Evolutionary conservation across 805 yeast genomes (phyloP), one percentile per base, ranked within the genome.

Genomic region (Kluyveromyces siamensis): DNA sequence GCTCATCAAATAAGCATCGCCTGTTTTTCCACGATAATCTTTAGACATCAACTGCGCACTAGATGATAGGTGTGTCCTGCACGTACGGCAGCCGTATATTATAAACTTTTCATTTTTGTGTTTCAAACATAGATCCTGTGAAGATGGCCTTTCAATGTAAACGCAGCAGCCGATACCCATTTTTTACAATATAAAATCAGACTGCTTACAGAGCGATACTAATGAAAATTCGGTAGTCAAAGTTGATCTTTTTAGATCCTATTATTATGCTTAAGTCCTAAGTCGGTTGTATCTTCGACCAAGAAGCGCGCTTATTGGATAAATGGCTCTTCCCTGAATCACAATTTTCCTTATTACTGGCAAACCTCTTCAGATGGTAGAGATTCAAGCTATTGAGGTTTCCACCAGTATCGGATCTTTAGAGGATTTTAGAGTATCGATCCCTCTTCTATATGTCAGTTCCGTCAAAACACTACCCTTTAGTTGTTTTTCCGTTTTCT

Each of bases 1-100:
- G 41, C 71, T 66, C 52, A 82, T 77, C 40, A 82, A 63, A 52
- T 70, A 73, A 1, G 85, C 87, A 46, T 72, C 72, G 0, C 88
- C 87, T 1, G 76, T 69, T 40, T 69, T 68, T 1, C 87, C 87
- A 19, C 68, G 65, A 57, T 81, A 82, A 44, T 73, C 75, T 55
- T 69, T 61, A 1, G 68, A 64, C 55, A 64, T 60, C 18, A 64
- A 56, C 44, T 62, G 63, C 13, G 56, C 48, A 8, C 64, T 58
- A 2, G 66, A 59, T 8, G 66, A 60, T 10, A 64, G 53, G 47
- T 64, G 68, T 1, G 66, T 61, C 45, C 64, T 53, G 41, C 68
- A 64, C 25, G 54, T 49, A 18, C 62, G 55, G 48, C 68, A 64
- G 17, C 66, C 67, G 47, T 62, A 64, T 3, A 65, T 63, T 18